A percentile compares a stretch with the other conserved stretches of the same genome.
phyloP scores from a whole-genome alignment of 768 basidiomycete genomes.

The Pleurotus citrinopileatus region DNA sequence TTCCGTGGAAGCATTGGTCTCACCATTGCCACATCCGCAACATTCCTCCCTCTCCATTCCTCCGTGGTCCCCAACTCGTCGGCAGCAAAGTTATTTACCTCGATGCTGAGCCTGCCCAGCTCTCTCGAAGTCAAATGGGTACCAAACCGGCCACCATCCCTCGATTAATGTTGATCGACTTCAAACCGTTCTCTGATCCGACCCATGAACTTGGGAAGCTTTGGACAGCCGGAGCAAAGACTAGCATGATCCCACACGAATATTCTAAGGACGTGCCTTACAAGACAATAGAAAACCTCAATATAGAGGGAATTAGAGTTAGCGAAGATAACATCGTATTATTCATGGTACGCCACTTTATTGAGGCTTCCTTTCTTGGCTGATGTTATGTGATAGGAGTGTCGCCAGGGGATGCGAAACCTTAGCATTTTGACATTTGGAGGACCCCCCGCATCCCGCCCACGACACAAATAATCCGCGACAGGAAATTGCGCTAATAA shows the following conservation, averaged over 20 bases:
- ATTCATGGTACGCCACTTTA: constrained; percentile 41
- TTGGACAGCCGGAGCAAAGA: constrained; percentile 42
- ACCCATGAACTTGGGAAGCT: constrained; percentile 22
- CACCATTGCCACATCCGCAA: constrained; percentile 47
- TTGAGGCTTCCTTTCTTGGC: neutral
- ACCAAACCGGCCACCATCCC: constrained; percentile 15
- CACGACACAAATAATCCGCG: constrained; percentile 2
- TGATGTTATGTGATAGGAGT: constrained; percentile 28
- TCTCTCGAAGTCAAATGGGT: constrained; percentile 18
- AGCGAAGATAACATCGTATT: constrained; percentile 63
- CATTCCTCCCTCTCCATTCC: constrained; percentile 25
- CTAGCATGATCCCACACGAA: constrained; percentile 40
- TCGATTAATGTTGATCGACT: constrained; percentile 40
- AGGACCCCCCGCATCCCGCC: constrained; percentile 16
- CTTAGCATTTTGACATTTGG: constrained; percentile 50
- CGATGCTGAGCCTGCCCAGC: constrained; percentile 31
- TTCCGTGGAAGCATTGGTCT: constrained; percentile 58
- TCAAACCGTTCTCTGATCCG: constrained; percentile 39
- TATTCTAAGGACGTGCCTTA: constrained; percentile 38
- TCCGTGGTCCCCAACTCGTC: constrained; percentile 39
- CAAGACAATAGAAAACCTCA: constrained; percentile 40
- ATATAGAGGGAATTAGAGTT: constrained; percentile 47
- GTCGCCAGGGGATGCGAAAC: constrained; percentile 32
- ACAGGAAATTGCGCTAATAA: neutral
- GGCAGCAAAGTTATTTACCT: constrained; percentile 47